Base-by-base conservation (phyloP, 169 alveolate species). In the Besnoitia besnoiti region DNA sequence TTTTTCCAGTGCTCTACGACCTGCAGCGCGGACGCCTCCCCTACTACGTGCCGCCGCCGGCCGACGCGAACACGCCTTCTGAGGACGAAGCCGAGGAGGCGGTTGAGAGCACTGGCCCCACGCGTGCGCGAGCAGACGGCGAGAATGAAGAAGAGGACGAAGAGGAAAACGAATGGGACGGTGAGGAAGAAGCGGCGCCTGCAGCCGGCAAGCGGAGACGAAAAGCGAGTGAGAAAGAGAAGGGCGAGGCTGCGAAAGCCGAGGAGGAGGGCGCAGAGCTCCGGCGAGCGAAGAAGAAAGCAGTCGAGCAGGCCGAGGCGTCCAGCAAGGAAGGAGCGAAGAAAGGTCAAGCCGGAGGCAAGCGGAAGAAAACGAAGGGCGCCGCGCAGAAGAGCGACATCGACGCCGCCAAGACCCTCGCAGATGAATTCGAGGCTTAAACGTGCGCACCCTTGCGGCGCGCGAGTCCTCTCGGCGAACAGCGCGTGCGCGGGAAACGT, bases 21-120 rank as follows among this genome's bases (percentile, higher is more conserved):
- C 97, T 98, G 98, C 98, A 98, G 94, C 97, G 98, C 94, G 99
- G 99, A 35, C 97, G 97, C 50, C 97, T 98, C 47, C 99, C 99
- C 59, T 98, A 96, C 97, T 97, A 93, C 94, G 97, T 95, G 46
- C 95, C 95, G 46, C 99, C 99, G 12, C 98, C 98, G 16, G 62
- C 42, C 39, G 40, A 35, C 37, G 75, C 40, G 40, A 49, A n/a
- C 33, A 82, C 84, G 16, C 47, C 90, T 0, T 79, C 75, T 16
- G 85, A 59, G 40, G 40, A 35, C n/a, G 39, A 14, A 5, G 62
- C 19, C 14, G 79, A 75, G 10, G 80, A 14, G 30, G 50, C 16
- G 8, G 50, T 10, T 10, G 84, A 16, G 46, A 75, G 16, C 49
- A 44, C 5, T 7, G 33, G 35, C 16, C 33, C 16, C 87, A 21